A percentile compares a stretch with the other conserved stretches of the same genome.
Conservation (phyloP, 169 alveolate genomes). For the Condylostoma magnum region DNA sequence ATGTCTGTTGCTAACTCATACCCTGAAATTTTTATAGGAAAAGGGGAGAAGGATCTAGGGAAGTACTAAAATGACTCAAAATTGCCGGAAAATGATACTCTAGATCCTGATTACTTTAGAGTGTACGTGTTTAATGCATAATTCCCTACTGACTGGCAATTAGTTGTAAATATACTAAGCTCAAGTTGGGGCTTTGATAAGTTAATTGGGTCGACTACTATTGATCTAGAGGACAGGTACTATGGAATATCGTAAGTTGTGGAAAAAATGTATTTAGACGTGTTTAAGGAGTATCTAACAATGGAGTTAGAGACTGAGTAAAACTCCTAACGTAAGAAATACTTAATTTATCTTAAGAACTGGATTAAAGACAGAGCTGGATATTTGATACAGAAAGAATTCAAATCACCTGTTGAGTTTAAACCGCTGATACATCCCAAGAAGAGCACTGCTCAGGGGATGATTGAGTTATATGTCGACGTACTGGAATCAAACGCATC, state of each 20-base stretch:
- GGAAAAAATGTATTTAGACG: constrained; percentile 25
- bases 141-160: constrained; percentile 76
- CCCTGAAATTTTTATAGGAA: constrained; percentile 64
- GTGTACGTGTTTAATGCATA: constrained; percentile 68
- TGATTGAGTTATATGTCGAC: constrained; percentile 76
- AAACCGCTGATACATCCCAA: constrained; percentile 60
- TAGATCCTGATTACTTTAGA: constrained; percentile 70
- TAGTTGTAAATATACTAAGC: constrained; percentile 52
- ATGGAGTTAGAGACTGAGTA: constrained; percentile 26
- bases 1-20: constrained; percentile 63
- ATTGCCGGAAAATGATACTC: constrained; percentile 34
- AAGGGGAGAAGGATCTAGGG: constrained; percentile 40
- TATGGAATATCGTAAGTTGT: constrained; percentile 43
- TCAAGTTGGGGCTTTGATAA: constrained; percentile 54
- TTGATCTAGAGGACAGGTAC: constrained; percentile 78
- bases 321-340: constrained; percentile 28
- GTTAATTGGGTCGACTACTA: constrained; percentile 65
- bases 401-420: constrained; percentile 69
- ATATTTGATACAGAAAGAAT: constrained; percentile 24
- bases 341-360: constrained; percentile 32
- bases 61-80: constrained; percentile 56
- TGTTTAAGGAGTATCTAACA: constrained; percentile 34
- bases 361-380: constrained; percentile 6
- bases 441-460: constrained; percentile 74
- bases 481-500: constrained; percentile 62